Base-by-base conservation (phyloP, 805 yeast genomes). In the Naumovozyma baii region DNA sequence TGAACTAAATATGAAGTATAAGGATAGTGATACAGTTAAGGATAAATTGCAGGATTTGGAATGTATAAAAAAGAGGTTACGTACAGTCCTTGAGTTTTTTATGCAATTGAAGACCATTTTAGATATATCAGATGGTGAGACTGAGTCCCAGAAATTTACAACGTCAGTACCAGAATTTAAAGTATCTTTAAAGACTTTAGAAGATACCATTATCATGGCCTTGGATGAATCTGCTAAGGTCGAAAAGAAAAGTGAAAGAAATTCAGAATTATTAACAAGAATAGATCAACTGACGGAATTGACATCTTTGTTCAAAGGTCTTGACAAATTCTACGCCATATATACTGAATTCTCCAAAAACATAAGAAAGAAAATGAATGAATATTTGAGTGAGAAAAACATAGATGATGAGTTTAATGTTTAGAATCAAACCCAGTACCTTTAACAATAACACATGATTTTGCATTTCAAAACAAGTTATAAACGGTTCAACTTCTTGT, bases 251-350 rank as follows among this genome's bases (percentile, higher is more conserved):
- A 36, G 37, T 16, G 57, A 51, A 15, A 54, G 54, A 15, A 65
- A 64, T 38, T 45, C 50, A 9, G 69, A 63, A 5, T 46, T 74
- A 3, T 38, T 70, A 13, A 55, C 58, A 7, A 71, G 71, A 38
- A 62, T 76, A 15, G 68, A 73, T 29, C 66, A 68, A 20, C 62
- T 81, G 54, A 61, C 67, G 17, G 67, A 66, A 4, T 49, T 79
- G 38, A 59, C 65, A 35, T 78, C 79, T 0, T 57, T 78, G 14
- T 79, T 81, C 50, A 68, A 69, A 46, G 72, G 70, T 15, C 54
- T 80, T 35, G 59, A 68, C 2, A 64, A 67, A 20, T 81, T 78
- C 52, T 64, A 72, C 39, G 63, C 72, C 1, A 52, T 63, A 1
- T 81, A 76, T 50, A 54, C 63, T n/a, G 66, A 62, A 17, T 79